Evolutionary conservation across 2,329 filamentous ascomycete genomes (phyloP), one percentile per base, ranked within the genome.

Genomic region (Penicillium sp.): DNA sequence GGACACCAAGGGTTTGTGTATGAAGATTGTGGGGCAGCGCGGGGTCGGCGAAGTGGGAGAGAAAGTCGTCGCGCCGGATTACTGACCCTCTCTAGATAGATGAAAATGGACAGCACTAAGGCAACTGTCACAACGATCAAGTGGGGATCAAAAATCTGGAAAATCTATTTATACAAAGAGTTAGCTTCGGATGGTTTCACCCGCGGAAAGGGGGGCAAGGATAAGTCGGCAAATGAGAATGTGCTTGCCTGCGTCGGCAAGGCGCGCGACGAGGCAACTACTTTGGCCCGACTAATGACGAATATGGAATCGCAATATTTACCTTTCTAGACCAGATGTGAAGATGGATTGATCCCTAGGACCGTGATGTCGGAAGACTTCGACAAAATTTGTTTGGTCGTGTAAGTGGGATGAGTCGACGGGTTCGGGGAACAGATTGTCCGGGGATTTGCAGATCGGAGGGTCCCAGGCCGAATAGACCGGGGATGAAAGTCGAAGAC

Each of bases 11-110:
- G 37, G 50, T 29, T 29, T 27, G 33, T 48, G 37, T 53, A 50
- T 43, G 42, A 60, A 44, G 50, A 47, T 37, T 56, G 47, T 58
- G 54, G 50, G 46, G 57, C 31, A 56, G 49, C 42, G 54, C 33
- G 58, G 55, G 53, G 39, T 56, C 29, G 55, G 51, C 55, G 56
- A 60, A 44, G 50, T 43, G 49, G 58, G 47, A 52, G 53, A 56
- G 26, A 48, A 39, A 53, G 53, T 60, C 39, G 57, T 58, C 35
- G 50, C 50, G 51, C 48, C 35, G 45, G 19, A 3, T 58, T 62
- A 63, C 62, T 63, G 55, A 63, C 59, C 59, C 62, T 63, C 59
- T 63, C 55, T 58, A 27, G 47, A 49, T 46, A 47, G 53, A 53
- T 44, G 53, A 54, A 54, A 53, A 31, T 31, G 42, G 49, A 53